Base-by-base conservation (phyloP, 2,329 filamentous ascomycete species). In the Venturia carpophila region DNA sequence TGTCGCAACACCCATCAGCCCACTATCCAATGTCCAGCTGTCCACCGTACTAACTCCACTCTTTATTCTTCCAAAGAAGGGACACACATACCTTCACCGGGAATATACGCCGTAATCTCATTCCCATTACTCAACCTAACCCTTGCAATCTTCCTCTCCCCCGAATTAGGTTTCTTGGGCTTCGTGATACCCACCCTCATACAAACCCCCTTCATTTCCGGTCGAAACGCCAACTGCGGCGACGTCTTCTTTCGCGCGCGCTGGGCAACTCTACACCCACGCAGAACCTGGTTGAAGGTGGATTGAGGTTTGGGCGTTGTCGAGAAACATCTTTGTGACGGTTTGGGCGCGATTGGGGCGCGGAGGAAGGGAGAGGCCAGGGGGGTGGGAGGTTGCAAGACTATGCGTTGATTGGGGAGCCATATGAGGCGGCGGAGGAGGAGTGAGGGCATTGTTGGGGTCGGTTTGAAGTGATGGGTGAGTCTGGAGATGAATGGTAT, bases 151-250 rank as follows among this genome's bases (percentile, higher is more conserved):
- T 99, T 99, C 68, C 94, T 84, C 82, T 97, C 92, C 65, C 92
- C 94, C 37, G 94, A 99, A 78, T 99, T 99, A 69, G 94, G 94
- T 79, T 99, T 99, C 87, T 99, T 99, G 65, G 94, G 94, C 73
- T 94, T 92, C 71, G 90, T 92, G 71, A 92, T 90, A 73, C 91
- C 92, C 67, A 97, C 94, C 75, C 95, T 92, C 69, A 99, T 80
- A 77, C 94, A 97, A 45, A 99, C 94, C 71, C 93, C 94, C 81
- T 97, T 97, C 79, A 96, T 87, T 73, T 89, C 85, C 4, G 94
- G 92, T 55, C 90, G 84, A 63, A 85, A 77, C 67, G 83, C 83
- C 68, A 99, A 84, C 27, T 93, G 92, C 0, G 94, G 94, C 2
- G 93, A 97, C 63, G 91, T 87, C 70, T 90, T 85, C 78, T 96